Base-by-base conservation (phyloP, 2,329 filamentous ascomycete genomes). In the Paracorniculantispora psalliotae region DNA sequence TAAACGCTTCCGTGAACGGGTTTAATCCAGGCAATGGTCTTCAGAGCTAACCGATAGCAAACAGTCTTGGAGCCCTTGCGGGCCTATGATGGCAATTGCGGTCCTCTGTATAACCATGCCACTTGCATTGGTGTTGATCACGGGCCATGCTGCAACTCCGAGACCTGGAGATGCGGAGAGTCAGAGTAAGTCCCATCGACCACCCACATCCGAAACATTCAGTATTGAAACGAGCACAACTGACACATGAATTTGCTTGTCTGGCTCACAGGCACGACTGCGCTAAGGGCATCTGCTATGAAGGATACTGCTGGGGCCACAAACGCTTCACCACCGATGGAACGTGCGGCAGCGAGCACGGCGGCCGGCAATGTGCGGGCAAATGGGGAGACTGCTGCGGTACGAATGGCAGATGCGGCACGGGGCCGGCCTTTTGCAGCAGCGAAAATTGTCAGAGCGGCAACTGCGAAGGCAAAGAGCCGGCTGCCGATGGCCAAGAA, bases 351-450 rank as follows among this genome's bases (percentile, higher is more conserved):
- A 58, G 59, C 4, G 19, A 64, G 3, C 56, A 73, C 62, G 67
- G 67, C 23, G 62, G 64, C 46, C 67, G 63, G 7, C 46, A 64
- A 19, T 76, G 73, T 55, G 69, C 62, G 3, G 69, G 69, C 13
- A 65, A 64, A 62, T 72, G 67, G 68, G 70, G 69, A 2, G 60
- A 67, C 59, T 73, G 69, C 61, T 72, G 69, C 63, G 66, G 62
- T 49, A 33, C 65, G 12, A 54, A 65, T 19, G 68, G 70, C 53
- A 21, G 43, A 15, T 71, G 68, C 56, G 67, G 68, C 21, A 66
- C 60, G 3, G 67, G 68, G 17, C 2, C 39, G 4, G 58, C 57
- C 35, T 70, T 66, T 52, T 71, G 68, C 57, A 63, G 57, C 23
- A 21, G 13, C 10, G 59, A 48, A 17, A 43, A 33, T 1, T 65